Evolutionary conservation across 345 rosid species (phyloP), one percentile per base, ranked within the genome.

Genomic region (Angophora floribunda): DNA sequence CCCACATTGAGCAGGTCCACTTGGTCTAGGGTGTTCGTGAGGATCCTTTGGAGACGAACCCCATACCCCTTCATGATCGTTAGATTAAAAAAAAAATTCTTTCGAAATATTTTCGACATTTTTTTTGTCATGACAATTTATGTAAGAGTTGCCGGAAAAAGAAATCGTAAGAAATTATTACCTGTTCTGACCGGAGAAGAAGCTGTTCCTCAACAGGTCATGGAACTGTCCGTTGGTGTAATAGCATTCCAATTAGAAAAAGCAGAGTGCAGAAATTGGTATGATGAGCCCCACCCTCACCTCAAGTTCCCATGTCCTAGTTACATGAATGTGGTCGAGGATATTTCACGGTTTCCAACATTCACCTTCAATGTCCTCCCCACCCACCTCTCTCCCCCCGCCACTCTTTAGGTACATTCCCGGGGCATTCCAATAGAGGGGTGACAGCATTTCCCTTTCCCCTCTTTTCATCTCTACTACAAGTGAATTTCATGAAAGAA

Each of bases 141-240:
- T 36, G 19, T 5, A 5, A 4, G 24, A 36, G 41, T 75, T 36
- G 14, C 0, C 0, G 22, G 1, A 55, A 59, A 59, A 5, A 55
- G 19, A 36, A 32, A 32, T 9, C 3, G 26, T 6, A 19, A 9
- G 26, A 10, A 75, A 41, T 44, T 75, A 41, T 75, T 26, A 11
- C 26, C 49, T 49, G 3, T 36, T 3, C 10, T 41, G 47, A 75
- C 82, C 13, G 7, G 41, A 36, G 41, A 3, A 75, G 49, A 36
- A 36, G 28, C 14, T 75, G 10, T 36, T 10, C 26, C 7, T 36
- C 82, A 4, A 9, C 17, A 41, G 47, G 19, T 21, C 28, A 41
- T 41, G 36, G 49, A 6, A 15, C 36, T 67, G 12, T 16, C 45
- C 13, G 41, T 21, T 17, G 24, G 24, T 6, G 82, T 16, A 36